Evolutionary conservation across 768 basidiomycete genomes (phyloP), one percentile per base, ranked within the genome.

Genomic region (Nidularia sp.): DNA sequence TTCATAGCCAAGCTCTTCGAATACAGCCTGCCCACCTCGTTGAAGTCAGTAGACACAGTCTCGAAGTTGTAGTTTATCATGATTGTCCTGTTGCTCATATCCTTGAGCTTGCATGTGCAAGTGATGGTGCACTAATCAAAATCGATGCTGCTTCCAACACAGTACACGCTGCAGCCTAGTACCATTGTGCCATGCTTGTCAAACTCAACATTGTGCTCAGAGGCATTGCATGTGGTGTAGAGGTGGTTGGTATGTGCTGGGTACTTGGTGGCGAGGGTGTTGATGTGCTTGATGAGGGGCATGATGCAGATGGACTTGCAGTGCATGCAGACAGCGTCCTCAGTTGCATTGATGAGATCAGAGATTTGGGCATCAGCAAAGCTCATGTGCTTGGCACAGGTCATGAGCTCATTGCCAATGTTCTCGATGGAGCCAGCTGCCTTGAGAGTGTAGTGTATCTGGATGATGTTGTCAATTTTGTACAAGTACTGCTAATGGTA

Each of bases 121-220:
- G 96, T 98, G 39, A 99, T 97, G n/a, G 97, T 96, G 67, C 97
- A 99, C 97, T 97, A 99, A 68, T 99, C 97, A 66, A 99, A 99
- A 76, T 99, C 97, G 64, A 99, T 97, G 57, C 91, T 94, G 69
- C 90, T 93, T 45, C 97, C 97, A 60, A 99, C 98, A 54, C 97
- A 88, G 73, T 99, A 98, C 18, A 99, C 97, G 60, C 97, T 97
- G 54, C 89, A 92, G 25, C 97, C 97, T 22, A 98, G 85, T 22
- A 99, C 96, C 92, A 98, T 97, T n/a, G 94, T 98, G 42, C 97
- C 97, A 58, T 97, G 84, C 60, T 98, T 96, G 62, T 95, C 78
- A 65, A 98, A 98, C 18, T 90, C 83, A 65, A 99, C 88, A 62
- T 99, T 97, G 60, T 99, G 97, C 55, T 88, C 83, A 0, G 92